Evolutionary conservation across 768 basidiomycete species (phyloP).

Genomic region (Tulasnella sp.): DNA sequence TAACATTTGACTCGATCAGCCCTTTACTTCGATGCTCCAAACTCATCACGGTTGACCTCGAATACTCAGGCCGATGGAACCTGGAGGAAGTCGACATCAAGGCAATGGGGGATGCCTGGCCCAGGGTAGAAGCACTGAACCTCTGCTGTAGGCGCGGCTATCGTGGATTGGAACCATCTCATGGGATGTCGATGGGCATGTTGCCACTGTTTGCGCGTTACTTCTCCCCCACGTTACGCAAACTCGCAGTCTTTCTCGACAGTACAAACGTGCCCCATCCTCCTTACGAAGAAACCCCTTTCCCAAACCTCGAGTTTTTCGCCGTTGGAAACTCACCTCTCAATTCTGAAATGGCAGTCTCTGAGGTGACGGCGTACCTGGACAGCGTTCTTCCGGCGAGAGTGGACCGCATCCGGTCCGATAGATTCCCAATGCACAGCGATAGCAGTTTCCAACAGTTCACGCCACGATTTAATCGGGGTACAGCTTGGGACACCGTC

Average conservation of each 20-base stretch:
- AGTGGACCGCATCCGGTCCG: not conserved
- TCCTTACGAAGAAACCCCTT: not conserved
- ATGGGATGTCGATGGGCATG: not conserved
- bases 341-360: not conserved
- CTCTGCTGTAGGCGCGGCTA: not conserved
- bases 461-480: not conserved
- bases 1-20: not conserved
- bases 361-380: not conserved
- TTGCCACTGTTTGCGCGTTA: not conserved
- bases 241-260: not conserved
- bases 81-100: not conserved
- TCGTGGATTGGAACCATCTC: not conserved
- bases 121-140: not conserved
- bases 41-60: not conserved
- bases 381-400: not conserved
- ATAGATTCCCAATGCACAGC: no score
- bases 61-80: not conserved
- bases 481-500: not conserved
- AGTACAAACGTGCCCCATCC: not conserved
- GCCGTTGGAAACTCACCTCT: not conserved
- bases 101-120: not conserved
- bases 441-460: not conserved
- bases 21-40: not conserved
- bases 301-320: not conserved
- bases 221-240: not conserved